Conservation (phyloP, 495 filamentous ascomycete species). For the Lichina pygmaea region DNA sequence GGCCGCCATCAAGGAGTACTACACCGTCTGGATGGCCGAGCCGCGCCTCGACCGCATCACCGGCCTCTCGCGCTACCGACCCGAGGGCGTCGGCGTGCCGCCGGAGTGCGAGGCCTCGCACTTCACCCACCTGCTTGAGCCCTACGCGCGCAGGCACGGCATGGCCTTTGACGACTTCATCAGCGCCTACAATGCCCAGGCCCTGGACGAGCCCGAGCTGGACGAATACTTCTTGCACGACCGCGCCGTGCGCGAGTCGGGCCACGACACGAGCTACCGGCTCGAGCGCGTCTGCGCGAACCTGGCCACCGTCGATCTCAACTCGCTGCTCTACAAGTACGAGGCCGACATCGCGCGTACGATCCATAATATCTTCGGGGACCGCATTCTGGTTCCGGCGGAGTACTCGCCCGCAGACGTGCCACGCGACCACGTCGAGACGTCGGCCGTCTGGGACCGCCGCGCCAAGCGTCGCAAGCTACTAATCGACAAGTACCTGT, state of each 20-base stretch:
- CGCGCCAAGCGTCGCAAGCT: constrained; percentile 53
- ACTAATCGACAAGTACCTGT: constrained; percentile 66
- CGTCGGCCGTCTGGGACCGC: constrained; percentile 69
- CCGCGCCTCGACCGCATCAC: constrained; percentile 56
- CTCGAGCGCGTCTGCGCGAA: constrained; percentile 69
- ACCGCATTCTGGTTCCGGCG: constrained; percentile 45
- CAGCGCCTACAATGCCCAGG: constrained; percentile 50
- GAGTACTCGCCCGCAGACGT: constrained; percentile 38
- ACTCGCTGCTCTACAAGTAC: constrained; percentile 85
- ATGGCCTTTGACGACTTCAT: constrained; percentile 66
- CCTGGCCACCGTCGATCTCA: constrained; percentile 79
- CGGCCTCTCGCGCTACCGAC: constrained; percentile 73
- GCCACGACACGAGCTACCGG: constrained; percentile 86
- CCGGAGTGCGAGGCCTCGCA: constrained; percentile 81
- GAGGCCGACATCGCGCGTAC: constrained; percentile 70
- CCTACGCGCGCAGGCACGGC: constrained; percentile 63
- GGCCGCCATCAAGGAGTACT: constrained; percentile 91
- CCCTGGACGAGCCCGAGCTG: constrained; percentile 61
- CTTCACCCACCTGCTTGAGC: constrained; percentile 63
- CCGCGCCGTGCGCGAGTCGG: constrained; percentile 82
- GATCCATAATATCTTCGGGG: constrained; percentile 58
- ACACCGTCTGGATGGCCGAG: constrained; percentile 62
- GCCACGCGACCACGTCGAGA: constrained; percentile 32
- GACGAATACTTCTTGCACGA: constrained; percentile 94
- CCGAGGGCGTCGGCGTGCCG: constrained; percentile 71